These are phyloP conservation scores for Vicia faba DNA, from an alignment of 306 rosid species.

Conservation along the genomic window DNA sequence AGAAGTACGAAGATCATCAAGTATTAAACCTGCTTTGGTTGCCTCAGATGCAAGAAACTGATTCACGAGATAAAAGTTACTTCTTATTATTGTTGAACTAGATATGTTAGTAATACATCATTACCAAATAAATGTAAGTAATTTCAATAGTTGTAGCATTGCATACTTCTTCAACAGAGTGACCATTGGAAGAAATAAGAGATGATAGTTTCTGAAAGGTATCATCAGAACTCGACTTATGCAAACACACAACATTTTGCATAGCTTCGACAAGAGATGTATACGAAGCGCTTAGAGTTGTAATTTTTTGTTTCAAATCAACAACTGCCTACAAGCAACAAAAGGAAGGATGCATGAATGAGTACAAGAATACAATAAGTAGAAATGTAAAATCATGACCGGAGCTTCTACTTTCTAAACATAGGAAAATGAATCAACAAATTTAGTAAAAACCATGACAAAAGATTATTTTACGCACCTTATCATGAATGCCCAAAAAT, in stretches of 20 bases:
- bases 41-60: constrained; percentile 77
- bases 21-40: constrained; percentile 54
- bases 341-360: constrained; percentile 1
- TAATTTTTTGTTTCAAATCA: constrained; percentile 69
- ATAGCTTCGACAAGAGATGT: constrained; percentile 62
- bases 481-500: constrained; percentile 64
- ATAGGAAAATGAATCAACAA: constrained; percentile 9
- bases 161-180: constrained; percentile 79
- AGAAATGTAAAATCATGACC: constrained; percentile 6
- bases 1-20: constrained; percentile 65
- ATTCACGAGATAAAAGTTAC: constrained; percentile 26
- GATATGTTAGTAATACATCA: not conserved
- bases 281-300: constrained; percentile 63
- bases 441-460: not conserved
- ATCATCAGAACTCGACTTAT: constrained; percentile 77
- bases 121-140: constrained; percentile 5
- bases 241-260: constrained; percentile 90
- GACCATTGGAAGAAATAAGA: constrained; percentile 58
- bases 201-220: constrained; percentile 68
- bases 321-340: constrained; percentile 54
- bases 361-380: not conserved
- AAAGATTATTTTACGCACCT: constrained; percentile 48
- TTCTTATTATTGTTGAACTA: not conserved
- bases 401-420: not conserved
- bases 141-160: constrained; percentile 32